Base-by-base conservation (phyloP, 1,284 basidiomycete species). In the Waitea zeae region DNA sequence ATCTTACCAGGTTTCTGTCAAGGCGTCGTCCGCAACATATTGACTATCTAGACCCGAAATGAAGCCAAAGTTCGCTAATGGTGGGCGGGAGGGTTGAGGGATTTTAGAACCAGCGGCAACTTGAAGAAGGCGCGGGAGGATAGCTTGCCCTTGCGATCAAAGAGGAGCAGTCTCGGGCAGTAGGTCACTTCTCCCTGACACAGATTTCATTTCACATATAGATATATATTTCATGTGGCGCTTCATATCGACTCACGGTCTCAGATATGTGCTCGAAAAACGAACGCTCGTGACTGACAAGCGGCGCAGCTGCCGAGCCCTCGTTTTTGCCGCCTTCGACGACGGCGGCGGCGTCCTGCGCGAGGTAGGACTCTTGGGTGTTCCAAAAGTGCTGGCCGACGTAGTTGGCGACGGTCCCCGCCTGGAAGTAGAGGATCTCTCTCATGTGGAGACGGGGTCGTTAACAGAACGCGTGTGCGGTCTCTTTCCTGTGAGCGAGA, bases 361-460 rank as follows among this genome's bases (percentile, higher is more conserved):
- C 59, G 42, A 78, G 67, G 48, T 83, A 83, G 41, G 51, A 59
- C 48, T 81, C 73, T 49, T 82, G 78, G 0, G 76, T 65, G 47
- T 83, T 83, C 77, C 78, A 84, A 45, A 79, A 83, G 47, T 84
- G 81, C 0, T 77, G 69, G 34, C 77, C 78, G 15, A 66, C 53
- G 46, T 72, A 67, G 46, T 83, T 83, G 13, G 80, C 62, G 32
- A 67, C 44, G 20, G 59, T 52, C 30, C 80, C 79, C 1, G 75
- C 75, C 51, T 83, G 80, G 35, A 84, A 58, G 48, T 84, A 74
- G 40, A 84, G 52, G 42, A 83, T 80, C 47, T 84, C 81, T 46
- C 62, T 70, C 79, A 83, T 82, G 36, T n/a, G n/a, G n/a, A n/a
- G n/a, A n/a, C n/a, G n/a, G n/a, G n/a, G n/a, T n/a, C n/a, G 30